These are phyloP conservation scores for Saccharomycopsis sp. DNA, from an alignment of 805 yeast genomes.

Conservation along the genomic window DNA sequence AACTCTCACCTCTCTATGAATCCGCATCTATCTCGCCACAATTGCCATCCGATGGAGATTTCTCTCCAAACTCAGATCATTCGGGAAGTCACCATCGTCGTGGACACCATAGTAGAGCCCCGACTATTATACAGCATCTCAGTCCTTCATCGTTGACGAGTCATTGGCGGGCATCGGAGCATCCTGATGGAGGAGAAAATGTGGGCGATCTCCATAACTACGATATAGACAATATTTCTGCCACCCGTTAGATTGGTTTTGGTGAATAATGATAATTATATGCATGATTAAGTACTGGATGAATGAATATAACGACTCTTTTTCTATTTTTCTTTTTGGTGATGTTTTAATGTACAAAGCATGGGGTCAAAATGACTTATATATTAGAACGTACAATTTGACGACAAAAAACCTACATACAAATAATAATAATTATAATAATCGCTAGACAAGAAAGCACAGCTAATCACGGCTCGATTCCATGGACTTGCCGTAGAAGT, in stretches of 20 bases:
- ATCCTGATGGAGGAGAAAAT: background rate
- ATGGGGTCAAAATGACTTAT: no score
- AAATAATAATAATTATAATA: no score
- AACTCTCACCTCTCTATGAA: slow-evolving; percentile 62
- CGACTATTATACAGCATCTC: background rate
- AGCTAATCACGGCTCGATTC: background rate
- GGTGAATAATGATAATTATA: no score
- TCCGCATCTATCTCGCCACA: background rate
- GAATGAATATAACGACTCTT: background rate
- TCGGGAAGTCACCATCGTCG: background rate
- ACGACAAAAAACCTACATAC: background rate
- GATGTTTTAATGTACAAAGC: no score
- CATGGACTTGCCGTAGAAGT: slow-evolving; percentile 1
- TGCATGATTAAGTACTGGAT: no score
- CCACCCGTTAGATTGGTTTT: no score
- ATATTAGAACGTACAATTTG: background rate
- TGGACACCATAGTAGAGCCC: background rate
- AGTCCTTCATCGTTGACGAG: background rate
- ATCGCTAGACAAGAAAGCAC: background rate
- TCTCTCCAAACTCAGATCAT: background rate
- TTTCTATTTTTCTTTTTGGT: background rate
- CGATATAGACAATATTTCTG: background rate
- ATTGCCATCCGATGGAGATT: background rate
- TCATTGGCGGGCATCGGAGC: background rate
- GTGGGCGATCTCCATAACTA: background rate